phyloP scores from a whole-genome alignment of 805 yeast genomes.

The Kuraishia borneana region DNA sequence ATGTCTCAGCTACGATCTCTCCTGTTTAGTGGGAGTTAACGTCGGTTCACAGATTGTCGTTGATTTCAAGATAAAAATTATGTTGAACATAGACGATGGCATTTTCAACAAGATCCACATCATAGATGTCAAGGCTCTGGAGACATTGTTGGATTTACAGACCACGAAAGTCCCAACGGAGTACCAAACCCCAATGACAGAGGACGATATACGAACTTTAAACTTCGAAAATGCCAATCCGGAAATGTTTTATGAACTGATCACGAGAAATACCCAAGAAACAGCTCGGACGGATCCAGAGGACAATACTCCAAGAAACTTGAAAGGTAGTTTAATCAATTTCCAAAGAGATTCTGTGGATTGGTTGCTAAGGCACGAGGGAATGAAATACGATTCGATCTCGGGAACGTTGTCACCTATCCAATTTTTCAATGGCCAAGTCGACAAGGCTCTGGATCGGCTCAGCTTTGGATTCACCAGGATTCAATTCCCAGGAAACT shows the following conservation, averaged over 20 bases:
- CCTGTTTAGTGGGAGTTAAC: background rate
- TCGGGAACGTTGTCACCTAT: slow-evolving; percentile 13
- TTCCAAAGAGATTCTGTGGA: slow-evolving; percentile 45
- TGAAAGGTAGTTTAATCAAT: slow-evolving; percentile 18
- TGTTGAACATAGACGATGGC: background rate
- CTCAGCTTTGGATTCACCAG: slow-evolving; percentile 45
- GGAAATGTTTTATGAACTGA: slow-evolving; percentile 32
- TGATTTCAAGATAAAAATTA: background rate
- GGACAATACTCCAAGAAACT: background rate
- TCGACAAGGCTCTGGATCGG: slow-evolving; percentile 23
- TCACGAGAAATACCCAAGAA: slow-evolving; percentile 31
- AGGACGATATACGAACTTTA: background rate
- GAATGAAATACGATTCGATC: slow-evolving; percentile 22
- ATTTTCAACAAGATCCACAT: background rate
- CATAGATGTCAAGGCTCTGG: background rate
- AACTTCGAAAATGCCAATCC: background rate
- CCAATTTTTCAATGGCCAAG: slow-evolving; percentile 11
- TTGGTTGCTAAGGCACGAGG: slow-evolving; percentile 48
- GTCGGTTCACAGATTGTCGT: background rate
- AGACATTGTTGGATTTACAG: background rate
- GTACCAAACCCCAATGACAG: background rate
- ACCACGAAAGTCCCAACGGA: background rate
- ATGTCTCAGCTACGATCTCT: background rate
- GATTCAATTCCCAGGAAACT: slow-evolving; percentile 6
- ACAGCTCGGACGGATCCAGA: slow-evolving; percentile 4